Evolutionary conservation across 176 grass and related monocot species (phyloP).

Genomic region (Oryza nivara): DNA sequence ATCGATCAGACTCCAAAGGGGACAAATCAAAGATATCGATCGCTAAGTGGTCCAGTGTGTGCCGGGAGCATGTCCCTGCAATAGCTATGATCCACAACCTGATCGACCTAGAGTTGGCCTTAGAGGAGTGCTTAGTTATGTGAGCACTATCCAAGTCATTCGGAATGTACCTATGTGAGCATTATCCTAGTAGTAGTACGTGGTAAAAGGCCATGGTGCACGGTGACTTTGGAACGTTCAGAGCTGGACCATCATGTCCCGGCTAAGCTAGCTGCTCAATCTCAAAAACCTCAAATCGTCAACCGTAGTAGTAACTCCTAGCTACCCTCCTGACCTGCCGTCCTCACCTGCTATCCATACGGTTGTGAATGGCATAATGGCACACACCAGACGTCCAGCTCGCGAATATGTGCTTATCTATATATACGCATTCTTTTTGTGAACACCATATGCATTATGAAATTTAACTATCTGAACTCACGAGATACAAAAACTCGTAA

Average conservation of each 20-base stretch:
- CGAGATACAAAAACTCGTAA: not conserved
- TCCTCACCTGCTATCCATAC: not conserved
- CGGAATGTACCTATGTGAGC: not conserved
- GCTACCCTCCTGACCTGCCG: not conserved
- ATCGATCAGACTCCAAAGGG: not conserved
- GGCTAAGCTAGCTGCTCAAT: not conserved
- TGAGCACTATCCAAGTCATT: not conserved
- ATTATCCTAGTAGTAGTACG: not conserved
- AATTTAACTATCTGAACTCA: not conserved
- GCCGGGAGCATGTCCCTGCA: not conserved
- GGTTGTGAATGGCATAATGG: not conserved
- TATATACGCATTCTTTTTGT: not conserved
- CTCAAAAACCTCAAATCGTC: not conserved
- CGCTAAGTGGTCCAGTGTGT: not conserved
- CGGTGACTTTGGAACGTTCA: not conserved
- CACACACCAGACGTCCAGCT: not conserved
- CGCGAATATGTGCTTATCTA: too few species aligned
- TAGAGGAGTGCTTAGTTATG: not conserved
- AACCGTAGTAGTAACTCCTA: not conserved
- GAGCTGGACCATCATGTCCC: not conserved
- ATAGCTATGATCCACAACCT: not conserved
- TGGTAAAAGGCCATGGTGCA: not conserved
- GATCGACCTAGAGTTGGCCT: too few species aligned
- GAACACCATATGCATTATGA: not conserved
- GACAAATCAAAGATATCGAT: not conserved